Base-by-base conservation (phyloP, 139 green algal species). In the Coelastrella sp. region DNA sequence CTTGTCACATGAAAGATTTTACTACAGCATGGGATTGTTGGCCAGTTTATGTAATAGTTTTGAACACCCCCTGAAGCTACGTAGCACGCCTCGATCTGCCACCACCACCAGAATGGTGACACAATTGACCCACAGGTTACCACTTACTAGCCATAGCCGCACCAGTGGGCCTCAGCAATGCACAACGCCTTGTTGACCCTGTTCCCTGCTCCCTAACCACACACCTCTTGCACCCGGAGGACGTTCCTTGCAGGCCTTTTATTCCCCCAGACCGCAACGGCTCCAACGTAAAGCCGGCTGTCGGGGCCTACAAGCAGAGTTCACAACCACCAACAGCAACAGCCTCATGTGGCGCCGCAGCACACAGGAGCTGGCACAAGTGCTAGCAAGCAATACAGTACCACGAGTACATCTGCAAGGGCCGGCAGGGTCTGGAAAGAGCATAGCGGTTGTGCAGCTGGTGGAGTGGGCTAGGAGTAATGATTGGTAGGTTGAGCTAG, bases 371-470 rank as follows among this genome's bases (percentile, higher is more conserved):
- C 57, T 91, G 57, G 59, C 17, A 13, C 77, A 81, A 17, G 66
- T 13, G 7, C 80, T 88, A 0, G 8, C 13, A 47, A 77, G 68
- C 22, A 17, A 77, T 17, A 5, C 0, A 19, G 66, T 16, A 14
- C 71, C 6, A 7, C 79, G 64, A 4, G 22, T 93, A 23, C 79
- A 93, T 23, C 32, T 94, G 56, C 7, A 54, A 5, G 87, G 87
- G 3, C 64, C 65, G n/a, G 17, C 78, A 4, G 96, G 96, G n/a
- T 86, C 73, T 23, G 96, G 96, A 88, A 97, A 97, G 82, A 95
- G 90, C 61, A 82, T 98, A 19, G 93, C 95, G 7, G 80, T 97
- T 11, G 93, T 90, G 61, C 60, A 87, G 17, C 85, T 96, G 20
- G 96, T 95, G 80, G 91, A 95, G 64, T 95, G 92, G 91, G 95